These are phyloP conservation scores for Calvatia gigantea DNA, from an alignment of 768 basidiomycete species.

Conservation along the genomic window DNA sequence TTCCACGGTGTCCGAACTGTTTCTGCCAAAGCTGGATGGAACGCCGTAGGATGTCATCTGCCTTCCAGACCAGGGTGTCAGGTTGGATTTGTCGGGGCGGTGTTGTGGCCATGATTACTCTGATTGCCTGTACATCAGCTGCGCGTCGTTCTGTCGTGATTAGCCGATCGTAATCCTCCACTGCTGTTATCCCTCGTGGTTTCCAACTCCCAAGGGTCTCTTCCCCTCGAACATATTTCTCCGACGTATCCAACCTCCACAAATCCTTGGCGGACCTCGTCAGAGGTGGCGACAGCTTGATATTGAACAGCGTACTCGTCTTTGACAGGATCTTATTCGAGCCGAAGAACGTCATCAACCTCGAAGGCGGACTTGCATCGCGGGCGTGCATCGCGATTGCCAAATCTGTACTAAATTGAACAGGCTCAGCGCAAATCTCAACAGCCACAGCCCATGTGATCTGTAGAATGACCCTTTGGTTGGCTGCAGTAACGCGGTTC, in stretches of 20 bases:
- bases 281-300: slow-evolving; percentile 78
- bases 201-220: slow-evolving; percentile 82
- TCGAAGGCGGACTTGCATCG: slow-evolving; percentile 81
- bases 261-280: slow-evolving; percentile 86
- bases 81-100: slow-evolving; percentile 45
- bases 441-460: slow-evolving; percentile 76
- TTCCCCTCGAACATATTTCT: slow-evolving; percentile 93
- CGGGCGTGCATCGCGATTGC: slow-evolving; percentile 81
- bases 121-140: slow-evolving; percentile 88
- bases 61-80: slow-evolving; percentile 61
- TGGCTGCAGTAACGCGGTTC: slow-evolving; percentile 77
- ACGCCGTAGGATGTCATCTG: slow-evolving; percentile 60
- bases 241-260: slow-evolving; percentile 92
- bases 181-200: slow-evolving; percentile 82
- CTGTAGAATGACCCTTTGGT: slow-evolving; percentile 78
- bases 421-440: slow-evolving; percentile 80
- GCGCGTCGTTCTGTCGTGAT: slow-evolving; percentile 67
- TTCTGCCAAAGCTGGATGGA: slow-evolving; percentile 82
- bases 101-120: slow-evolving; percentile 65
- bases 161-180: slow-evolving; percentile 82
- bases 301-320: slow-evolving; percentile 79
- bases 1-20: slow-evolving; percentile 69
- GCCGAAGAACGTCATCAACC: slow-evolving; percentile 71
- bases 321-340: slow-evolving; percentile 75
- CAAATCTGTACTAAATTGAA: slow-evolving; percentile 87